Evolutionary conservation across 768 basidiomycete genomes (phyloP).

Genomic region (Naganishia antarctica): DNA sequence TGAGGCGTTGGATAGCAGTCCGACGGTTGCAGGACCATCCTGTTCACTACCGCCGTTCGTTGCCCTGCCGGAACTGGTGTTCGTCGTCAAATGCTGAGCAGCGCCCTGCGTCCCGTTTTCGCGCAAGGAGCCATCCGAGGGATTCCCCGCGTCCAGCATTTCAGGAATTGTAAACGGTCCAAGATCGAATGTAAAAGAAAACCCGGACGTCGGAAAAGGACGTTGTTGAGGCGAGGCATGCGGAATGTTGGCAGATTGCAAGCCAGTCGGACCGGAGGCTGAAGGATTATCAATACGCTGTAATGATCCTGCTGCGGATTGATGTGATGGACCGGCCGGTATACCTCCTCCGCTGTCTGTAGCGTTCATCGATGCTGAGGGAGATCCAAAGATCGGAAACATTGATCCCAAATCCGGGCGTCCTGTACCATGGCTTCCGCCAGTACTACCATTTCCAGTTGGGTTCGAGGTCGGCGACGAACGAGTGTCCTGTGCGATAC

Average conservation of each 20-base stretch:
- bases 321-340: neutral
- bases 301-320: too few species aligned
- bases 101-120: too few species aligned
- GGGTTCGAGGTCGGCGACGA: neutral
- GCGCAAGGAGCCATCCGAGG: too few species aligned
- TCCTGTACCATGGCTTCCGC: neutral
- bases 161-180: neutral
- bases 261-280: too few species aligned
- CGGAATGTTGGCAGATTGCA: neutral
- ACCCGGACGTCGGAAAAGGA: neutral
- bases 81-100: too few species aligned
- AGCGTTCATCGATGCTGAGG: neutral
- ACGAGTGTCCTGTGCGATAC: neutral
- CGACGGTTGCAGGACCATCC: too few species aligned
- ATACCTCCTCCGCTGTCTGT: neutral
- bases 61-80: too few species aligned
- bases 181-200: conserved; percentile 10
- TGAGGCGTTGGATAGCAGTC: too few species aligned
- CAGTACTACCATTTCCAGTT: neutral
- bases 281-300: too few species aligned
- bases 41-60: too few species aligned
- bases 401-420: neutral
- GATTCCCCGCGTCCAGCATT: too few species aligned
- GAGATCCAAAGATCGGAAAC: conserved; percentile 6
- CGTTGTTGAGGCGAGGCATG: neutral